These are phyloP conservation scores for Dysphania ambrosioides DNA, from an alignment of 148 eudicot species.

Conservation along the genomic window DNA sequence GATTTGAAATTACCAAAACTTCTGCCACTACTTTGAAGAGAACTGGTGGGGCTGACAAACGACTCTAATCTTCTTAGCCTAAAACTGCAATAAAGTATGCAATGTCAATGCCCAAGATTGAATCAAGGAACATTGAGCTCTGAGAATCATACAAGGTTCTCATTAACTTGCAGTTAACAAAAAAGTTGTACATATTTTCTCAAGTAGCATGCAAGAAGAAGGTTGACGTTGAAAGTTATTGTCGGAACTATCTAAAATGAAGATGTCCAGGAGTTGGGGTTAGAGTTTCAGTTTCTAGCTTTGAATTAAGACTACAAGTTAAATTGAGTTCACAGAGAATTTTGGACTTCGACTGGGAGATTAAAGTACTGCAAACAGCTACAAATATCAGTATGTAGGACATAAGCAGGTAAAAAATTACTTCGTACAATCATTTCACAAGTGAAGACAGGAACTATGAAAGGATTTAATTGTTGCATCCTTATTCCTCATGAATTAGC, in stretches of 20 bases:
- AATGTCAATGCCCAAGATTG: not conserved
- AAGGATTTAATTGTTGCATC: not conserved
- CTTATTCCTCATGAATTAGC: no score
- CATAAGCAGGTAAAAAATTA: no score
- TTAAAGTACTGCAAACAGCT: no score
- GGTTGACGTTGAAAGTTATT: not conserved
- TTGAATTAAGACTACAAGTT: no score
- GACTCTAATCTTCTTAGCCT: slow-evolving; percentile 27
- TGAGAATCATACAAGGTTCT: not conserved
- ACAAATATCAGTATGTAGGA: no score
- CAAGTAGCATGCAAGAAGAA: not conserved
- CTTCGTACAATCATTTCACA: no score
- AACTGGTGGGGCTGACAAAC: not conserved
- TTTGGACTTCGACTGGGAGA: no score
- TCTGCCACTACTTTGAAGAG: slow-evolving; percentile 10
- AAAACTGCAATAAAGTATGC: slow-evolving; percentile 8
- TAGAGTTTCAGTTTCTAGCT: no score
- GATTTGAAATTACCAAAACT: slow-evolving; percentile 18
- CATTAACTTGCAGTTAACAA: not conserved
- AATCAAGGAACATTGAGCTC: not conserved
- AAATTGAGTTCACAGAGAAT: no score
- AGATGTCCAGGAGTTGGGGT: not conserved
- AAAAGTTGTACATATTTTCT: no score
- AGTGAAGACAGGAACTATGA: no score
- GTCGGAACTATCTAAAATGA: no score